Conservation (phyloP, 345 rosid genomes). For the Rhodomyrtus tomentosa region DNA sequence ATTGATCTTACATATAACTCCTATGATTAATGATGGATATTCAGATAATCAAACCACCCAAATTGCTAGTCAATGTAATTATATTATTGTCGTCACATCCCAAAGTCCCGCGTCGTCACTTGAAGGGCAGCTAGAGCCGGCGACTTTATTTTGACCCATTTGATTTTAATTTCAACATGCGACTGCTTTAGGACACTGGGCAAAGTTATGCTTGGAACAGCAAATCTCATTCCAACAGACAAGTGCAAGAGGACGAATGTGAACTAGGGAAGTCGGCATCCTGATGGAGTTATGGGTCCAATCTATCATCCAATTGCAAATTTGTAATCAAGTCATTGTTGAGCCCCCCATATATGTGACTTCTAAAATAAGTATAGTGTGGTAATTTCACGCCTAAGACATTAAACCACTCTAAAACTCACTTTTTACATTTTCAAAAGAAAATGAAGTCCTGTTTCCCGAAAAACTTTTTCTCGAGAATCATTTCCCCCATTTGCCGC, state of each 20-base stretch:
- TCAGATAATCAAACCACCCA: neutral
- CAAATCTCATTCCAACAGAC: neutral
- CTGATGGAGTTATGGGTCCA: no score
- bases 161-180: neutral
- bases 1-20: neutral
- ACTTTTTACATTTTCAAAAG: neutral
- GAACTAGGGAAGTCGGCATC: neutral
- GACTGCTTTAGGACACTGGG: neutral
- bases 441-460: fast-evolving
- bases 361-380: neutral
- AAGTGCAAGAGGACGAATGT: neutral
- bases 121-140: neutral
- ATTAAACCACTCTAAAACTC: neutral
- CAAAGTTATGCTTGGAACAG: neutral
- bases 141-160: neutral
- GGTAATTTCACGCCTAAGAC: neutral
- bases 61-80: neutral
- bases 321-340: neutral
- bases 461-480: neutral
- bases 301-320: neutral
- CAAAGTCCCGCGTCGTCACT: neutral
- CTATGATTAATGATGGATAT: neutral
- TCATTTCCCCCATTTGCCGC: neutral
- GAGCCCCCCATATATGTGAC: neutral
- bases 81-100: neutral